These are phyloP conservation scores for Porodaedalea pini DNA, from an alignment of 1,284 basidiomycete genomes.

Conservation along the genomic window DNA sequence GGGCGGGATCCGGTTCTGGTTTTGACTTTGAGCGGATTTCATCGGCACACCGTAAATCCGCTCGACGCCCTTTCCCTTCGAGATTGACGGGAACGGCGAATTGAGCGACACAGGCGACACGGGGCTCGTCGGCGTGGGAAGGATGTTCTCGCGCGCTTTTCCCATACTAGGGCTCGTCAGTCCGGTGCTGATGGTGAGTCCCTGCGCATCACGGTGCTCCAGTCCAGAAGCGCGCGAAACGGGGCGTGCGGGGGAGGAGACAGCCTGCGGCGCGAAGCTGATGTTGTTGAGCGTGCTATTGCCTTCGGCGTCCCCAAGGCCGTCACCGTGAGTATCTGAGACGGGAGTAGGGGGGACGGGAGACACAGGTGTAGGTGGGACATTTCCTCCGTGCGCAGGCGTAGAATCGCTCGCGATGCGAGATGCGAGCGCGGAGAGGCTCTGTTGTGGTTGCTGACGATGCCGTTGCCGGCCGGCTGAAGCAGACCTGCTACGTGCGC, in stretches of 20 bases:
- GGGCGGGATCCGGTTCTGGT: constrained; percentile 14
- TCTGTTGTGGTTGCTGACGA: constrained; percentile 34
- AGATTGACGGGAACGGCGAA: constrained; percentile 6
- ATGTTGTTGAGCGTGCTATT: neutral
- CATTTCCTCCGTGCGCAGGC: neutral
- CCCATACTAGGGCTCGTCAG: neutral
- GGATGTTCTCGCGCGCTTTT: neutral
- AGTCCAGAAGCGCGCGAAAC: too few relatives aligned
- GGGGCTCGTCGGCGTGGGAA: constrained; percentile 9
- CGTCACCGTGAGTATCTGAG: neutral
- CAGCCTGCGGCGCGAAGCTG: constrained; percentile 9
- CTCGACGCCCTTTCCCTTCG: constrained; percentile 11
- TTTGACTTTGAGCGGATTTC: neutral
- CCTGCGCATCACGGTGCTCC: too few relatives aligned
- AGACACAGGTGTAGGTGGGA: constrained; percentile 13
- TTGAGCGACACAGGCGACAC: neutral
- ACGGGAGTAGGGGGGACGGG: constrained; percentile 1
- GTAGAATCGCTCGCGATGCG: constrained; percentile 23
- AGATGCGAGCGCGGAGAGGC: constrained; percentile 39
- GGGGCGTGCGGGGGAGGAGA: constrained; percentile 5
- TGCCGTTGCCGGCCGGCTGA: constrained; percentile 24
- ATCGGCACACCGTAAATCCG: neutral
- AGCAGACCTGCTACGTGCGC: constrained; percentile 46
- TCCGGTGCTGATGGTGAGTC: neutral
- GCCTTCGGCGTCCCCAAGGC: neutral